Base-by-base conservation (phyloP, 225 moss, liverwort and hornwort genomes). In the Neckera pumila region DNA sequence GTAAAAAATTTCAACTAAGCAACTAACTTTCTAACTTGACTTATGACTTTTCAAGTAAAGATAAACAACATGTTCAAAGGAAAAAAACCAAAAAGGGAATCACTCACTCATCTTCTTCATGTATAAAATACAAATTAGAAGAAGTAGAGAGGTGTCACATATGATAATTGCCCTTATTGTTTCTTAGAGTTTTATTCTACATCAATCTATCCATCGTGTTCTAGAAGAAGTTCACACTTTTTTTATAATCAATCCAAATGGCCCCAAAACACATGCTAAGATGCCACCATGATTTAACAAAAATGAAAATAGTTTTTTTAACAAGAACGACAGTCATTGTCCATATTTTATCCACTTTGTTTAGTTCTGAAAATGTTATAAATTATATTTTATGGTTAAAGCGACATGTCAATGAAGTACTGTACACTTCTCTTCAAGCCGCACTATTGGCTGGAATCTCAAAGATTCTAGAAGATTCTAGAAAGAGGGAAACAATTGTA, bases 51-150 rank as follows among this genome's bases (percentile, higher is more conserved):
- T 6, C 17, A 71, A 74, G 11, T 6, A 30, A 74, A 47, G 11
- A 45, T 45, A 73, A 73, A 54, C 30, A 47, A 45, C 3, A 51
- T 2, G 2, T 54, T 23, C 6, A 9, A 76, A 36, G 9, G 9
- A 1, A 7, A 1, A 7, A 10, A 17, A 10, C 2, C 30, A 14
- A 15, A 23, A 54, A 23, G 13, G 14, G 0, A 34, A 56, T 15
- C 6, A 9, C 6, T 76, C 9, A 15, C 0, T 4, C 2, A 15
- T 25, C 25, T 77, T 53, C 9, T 76, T 34, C 36, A 36, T 16
- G 2, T 25, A 6, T 22, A 54, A 36, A 36, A 49, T 31, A 27
- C n/a, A 40, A 17, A 27, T 7, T 7, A 36, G 27, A 17, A 2
- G 1, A 58, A 57, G 2, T 38, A 4, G 28, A 58, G 2, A 28